Evolutionary conservation across 306 rosid species (phyloP).

Genomic region (Aeschynomene evenia): DNA sequence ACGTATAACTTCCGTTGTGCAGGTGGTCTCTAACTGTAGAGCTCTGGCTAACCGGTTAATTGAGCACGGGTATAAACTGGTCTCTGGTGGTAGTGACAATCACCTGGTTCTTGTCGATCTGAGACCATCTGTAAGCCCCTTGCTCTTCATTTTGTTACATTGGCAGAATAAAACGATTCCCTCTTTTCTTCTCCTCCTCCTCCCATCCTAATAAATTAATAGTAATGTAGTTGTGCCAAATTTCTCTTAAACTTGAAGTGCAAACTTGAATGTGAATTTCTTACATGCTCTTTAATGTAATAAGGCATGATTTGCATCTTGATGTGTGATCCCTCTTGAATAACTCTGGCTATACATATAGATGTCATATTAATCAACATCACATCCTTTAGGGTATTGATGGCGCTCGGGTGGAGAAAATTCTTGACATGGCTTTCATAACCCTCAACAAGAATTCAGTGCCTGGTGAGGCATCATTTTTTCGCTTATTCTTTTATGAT

Average conservation of each 20-base stretch:
- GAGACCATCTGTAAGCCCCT: slow-evolving; percentile 77
- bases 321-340: too few species aligned
- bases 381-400: slow-evolving; percentile 63
- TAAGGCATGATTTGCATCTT: slow-evolving; percentile 17
- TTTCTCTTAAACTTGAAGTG: slow-evolving; percentile 9
- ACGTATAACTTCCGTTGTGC: slow-evolving; percentile 18
- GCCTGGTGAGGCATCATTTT: slow-evolving; percentile 68
- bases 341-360: not conserved
- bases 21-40: slow-evolving; percentile 89
- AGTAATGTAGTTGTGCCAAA: not conserved
- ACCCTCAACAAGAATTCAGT: slow-evolving; percentile 95
- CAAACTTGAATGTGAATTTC: not conserved
- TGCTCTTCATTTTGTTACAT: not conserved
- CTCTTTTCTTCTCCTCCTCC: not conserved
- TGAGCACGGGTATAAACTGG: slow-evolving; percentile 73
- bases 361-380: slow-evolving; percentile 28
- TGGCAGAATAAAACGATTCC: not conserved
- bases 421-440: slow-evolving; percentile 87
- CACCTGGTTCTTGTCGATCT: slow-evolving; percentile 92
- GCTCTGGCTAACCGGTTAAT: slow-evolving; percentile 72
- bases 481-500: slow-evolving; percentile 10
- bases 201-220: too few species aligned
- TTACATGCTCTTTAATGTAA: slow-evolving; percentile 4
- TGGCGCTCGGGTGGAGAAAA: slow-evolving; percentile 96
- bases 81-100: slow-evolving; percentile 96